Evolutionary conservation across 768 basidiomycete genomes (phyloP), one percentile per base, ranked within the genome.

Genomic region (Tremella fuciformis): DNA sequence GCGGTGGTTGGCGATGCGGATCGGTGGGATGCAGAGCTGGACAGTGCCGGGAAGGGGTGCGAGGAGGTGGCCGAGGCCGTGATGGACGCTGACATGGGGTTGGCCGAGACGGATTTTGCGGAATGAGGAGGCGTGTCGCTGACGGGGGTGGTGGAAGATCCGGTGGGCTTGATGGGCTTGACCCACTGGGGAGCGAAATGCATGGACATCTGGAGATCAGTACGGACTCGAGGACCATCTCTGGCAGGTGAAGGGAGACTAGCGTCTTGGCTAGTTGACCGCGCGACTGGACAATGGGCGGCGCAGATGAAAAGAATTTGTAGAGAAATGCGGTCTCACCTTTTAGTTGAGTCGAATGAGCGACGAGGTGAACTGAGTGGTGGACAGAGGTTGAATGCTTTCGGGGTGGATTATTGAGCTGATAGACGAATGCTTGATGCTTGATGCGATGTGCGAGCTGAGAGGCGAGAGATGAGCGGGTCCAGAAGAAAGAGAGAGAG

Each of bases 141-240:
- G 13, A 60, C 63, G 9, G 63, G 59, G 8, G 69, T 62, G 34
- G 61, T 29, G 11, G 60, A 60, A 13, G 60, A 55, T 16, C 69
- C 71, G 42, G 73, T 57, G 15, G 69, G 66, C 51, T 74, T 74
- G 69, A 74, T 71, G 44, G 74, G 69, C 44, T 74, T 75, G 60
- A 74, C 72, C 74, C 74, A 77, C 69, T 74, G 72, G 55, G 76
- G 76, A 22, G 71, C 76, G 57, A 77, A 77, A 52, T 77, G 76
- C 55, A 77, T 69, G n/a, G 76, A 77, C 72, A 74, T 74, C 67
- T 71, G 59, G 13, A 4, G 15, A 13, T 48, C 19, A 22, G 47
- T n/a, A 48, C 21, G 47, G 42, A 41, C 15, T 16, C 19, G 8
- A 6, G 15, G 19, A 26, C n/a, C 42, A 16, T 40, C 46, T 19